Conservation (phyloP, 192 early-diverging fungal species). For the Coemansia sp. region DNA sequence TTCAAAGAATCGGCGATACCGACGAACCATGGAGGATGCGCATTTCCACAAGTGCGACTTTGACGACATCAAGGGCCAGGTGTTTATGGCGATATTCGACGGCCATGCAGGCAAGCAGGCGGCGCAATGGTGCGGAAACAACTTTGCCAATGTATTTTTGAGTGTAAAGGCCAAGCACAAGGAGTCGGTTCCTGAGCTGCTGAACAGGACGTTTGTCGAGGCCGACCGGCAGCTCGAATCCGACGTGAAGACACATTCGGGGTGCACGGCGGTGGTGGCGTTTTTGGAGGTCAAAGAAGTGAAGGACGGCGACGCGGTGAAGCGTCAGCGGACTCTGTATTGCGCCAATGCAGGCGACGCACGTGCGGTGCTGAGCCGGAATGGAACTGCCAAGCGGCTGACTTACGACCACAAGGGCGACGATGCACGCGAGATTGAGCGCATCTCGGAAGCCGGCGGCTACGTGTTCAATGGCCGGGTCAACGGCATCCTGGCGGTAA, state of each 20-base stretch:
- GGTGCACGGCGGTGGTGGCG: constrained; percentile 88
- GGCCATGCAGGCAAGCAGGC: constrained; percentile 95
- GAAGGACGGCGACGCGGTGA: constrained; percentile 8
- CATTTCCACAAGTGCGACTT: constrained; percentile 85
- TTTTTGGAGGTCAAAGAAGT: constrained; percentile 55
- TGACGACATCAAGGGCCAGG: constrained; percentile 72
- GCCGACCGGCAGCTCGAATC: constrained; percentile 78
- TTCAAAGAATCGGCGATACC: constrained; percentile 74
- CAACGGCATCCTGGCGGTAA: constrained; percentile 94
- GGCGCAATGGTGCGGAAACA: constrained; percentile 91
- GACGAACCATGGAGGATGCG: constrained; percentile 98
- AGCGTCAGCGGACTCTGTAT: constrained; percentile 59
- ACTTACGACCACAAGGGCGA: constrained; percentile 99
- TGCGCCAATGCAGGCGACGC: constrained; percentile 98
- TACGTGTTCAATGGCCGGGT: constrained; percentile 98
- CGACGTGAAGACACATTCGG: constrained; percentile 77
- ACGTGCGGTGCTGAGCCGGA: constrained; percentile 85
- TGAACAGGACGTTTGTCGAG: constrained; percentile 79
- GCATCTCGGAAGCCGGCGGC: constrained; percentile 90
- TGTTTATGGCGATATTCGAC: constrained; percentile 95
- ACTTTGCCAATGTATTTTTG: constrained; percentile 77
- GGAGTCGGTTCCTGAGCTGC: constrained; percentile 69
- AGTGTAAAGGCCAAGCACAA: constrained; percentile 59
- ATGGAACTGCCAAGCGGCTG: constrained; percentile 77
- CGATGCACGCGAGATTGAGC: constrained; percentile 81